Conservation (phyloP, 2,329 filamentous ascomycete genomes). For the Neofusicoccum laricinum region DNA sequence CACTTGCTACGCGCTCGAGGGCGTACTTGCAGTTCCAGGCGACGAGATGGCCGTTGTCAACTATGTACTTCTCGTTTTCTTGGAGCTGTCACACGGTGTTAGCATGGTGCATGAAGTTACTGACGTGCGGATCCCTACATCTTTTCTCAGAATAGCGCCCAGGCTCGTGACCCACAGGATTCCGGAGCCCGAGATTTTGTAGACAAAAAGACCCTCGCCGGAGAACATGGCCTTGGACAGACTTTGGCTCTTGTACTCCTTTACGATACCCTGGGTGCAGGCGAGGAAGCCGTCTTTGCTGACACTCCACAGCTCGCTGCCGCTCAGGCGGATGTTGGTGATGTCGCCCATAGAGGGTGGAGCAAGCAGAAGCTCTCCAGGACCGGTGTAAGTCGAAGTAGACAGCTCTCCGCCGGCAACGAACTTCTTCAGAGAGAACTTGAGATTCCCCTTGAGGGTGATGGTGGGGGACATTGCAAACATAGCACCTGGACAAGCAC, state of each 20-base stretch:
- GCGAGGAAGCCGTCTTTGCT: slow-evolving; percentile 85
- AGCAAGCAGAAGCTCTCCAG: slow-evolving; percentile 83
- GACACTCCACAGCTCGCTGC: slow-evolving; percentile 75
- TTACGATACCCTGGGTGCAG: slow-evolving; percentile 80
- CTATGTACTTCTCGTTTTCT: slow-evolving; percentile 79
- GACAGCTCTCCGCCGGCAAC: slow-evolving; percentile 76
- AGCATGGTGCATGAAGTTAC: not conserved
- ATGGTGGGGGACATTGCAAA: slow-evolving; percentile 91
- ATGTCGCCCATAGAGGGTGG: slow-evolving; percentile 82
- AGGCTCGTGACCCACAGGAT: slow-evolving; percentile 90
- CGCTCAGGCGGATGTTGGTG: slow-evolving; percentile 70
- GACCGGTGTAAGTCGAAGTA: slow-evolving; percentile 78
- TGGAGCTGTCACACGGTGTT: slow-evolving; percentile 38
- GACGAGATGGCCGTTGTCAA: slow-evolving; percentile 90
- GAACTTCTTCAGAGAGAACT: slow-evolving; percentile 91
- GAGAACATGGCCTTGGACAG: slow-evolving; percentile 90
- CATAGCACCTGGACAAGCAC: slow-evolving; percentile 64
- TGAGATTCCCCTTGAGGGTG: slow-evolving; percentile 75
- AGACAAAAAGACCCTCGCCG: slow-evolving; percentile 88
- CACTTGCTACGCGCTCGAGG: slow-evolving; percentile 84
- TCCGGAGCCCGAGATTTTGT: slow-evolving; percentile 77
- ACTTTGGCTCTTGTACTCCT: slow-evolving; percentile 82
- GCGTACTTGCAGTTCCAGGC: slow-evolving; percentile 97
- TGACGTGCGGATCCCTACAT: slow-evolving; percentile 59
- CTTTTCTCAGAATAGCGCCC: slow-evolving; percentile 91